Conservation (phyloP, 192 early-diverging fungal genomes). For the Coemansia sp. region DNA sequence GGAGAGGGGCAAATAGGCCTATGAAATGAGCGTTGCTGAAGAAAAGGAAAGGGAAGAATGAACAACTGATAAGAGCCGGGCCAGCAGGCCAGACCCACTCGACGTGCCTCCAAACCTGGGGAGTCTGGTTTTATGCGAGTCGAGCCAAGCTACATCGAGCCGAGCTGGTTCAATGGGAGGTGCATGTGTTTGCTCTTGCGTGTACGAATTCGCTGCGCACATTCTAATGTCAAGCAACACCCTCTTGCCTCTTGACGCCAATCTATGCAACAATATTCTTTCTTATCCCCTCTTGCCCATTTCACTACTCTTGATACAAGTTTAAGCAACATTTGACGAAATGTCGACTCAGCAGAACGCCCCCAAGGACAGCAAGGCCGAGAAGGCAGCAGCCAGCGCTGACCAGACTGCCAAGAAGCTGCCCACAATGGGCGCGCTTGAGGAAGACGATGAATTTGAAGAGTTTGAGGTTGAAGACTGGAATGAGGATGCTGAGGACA, state of each 20-base stretch:
- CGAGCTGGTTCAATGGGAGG: neutral
- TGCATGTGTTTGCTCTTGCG: neutral
- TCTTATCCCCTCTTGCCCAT: too few species aligned
- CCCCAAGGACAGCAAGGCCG: slow-evolving; percentile 4
- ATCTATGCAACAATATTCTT: too few species aligned
- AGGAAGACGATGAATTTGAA: slow-evolving; percentile 94
- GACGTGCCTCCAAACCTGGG: too few species aligned
- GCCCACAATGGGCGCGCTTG: slow-evolving; percentile 64
- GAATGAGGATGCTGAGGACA: slow-evolving; percentile 73
- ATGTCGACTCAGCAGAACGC: slow-evolving; percentile 23
- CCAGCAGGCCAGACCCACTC: too few species aligned
- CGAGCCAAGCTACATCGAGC: neutral
- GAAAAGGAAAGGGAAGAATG: slow-evolving; percentile 2
- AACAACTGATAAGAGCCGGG: too few species aligned
- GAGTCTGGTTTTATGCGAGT: neutral
- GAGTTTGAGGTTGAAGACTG: slow-evolving; percentile 88
- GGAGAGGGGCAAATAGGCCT: neutral
- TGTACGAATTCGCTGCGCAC: neutral
- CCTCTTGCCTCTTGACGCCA: neutral
- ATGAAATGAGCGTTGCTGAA: neutral
- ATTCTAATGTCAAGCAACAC: neutral
- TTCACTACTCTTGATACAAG: neutral
- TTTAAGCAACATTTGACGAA: neutral
- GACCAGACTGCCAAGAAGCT: slow-evolving; percentile 12
- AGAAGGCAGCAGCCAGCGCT: slow-evolving; percentile 1